Conservation (phyloP, 106 monocot genomes). For the Allium cepa region DNA sequence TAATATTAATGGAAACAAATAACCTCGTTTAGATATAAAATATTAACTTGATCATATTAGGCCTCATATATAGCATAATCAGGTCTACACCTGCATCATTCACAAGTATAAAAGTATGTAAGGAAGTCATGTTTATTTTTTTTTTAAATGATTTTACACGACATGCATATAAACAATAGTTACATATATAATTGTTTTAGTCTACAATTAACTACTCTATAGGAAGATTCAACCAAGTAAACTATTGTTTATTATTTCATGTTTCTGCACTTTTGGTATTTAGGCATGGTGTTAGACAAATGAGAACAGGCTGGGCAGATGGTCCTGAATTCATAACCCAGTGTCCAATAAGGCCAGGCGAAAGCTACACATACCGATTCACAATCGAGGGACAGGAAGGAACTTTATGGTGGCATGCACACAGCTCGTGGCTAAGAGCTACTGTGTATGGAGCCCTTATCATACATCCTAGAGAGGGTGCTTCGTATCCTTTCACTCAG, state of each 20-base stretch:
- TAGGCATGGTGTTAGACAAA: conserved; percentile 59
- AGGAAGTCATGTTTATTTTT: no score
- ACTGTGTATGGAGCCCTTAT: conserved; percentile 56
- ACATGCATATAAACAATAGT: not conserved
- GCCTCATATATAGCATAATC: no score
- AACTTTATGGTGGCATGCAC: conserved; percentile 69
- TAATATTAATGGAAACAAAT: no score
- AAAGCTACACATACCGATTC: conserved; percentile 48
- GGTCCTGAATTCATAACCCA: conserved; percentile 57
- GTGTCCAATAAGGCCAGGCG: conserved; percentile 50
- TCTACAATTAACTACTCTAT: not conserved
- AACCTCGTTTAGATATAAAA: no score
- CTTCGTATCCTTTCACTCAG: conserved; percentile 30
- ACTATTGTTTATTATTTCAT: not conserved
- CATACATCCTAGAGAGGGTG: conserved; percentile 22
- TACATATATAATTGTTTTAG: not conserved
- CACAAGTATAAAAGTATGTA: no score
- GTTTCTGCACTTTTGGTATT: not conserved
- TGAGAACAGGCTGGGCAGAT: conserved; percentile 57
- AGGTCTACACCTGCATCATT: no score
- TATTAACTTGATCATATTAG: no score
- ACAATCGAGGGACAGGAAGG: conserved; percentile 48
- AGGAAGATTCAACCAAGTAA: not conserved
- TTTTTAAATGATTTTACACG: no score
- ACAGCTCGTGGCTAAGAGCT: conserved; percentile 52